Evolutionary conservation across 1,284 basidiomycete species (phyloP), one percentile per base, ranked within the genome.

Genomic region (Cutaneotrichosporon daszewskae): DNA sequence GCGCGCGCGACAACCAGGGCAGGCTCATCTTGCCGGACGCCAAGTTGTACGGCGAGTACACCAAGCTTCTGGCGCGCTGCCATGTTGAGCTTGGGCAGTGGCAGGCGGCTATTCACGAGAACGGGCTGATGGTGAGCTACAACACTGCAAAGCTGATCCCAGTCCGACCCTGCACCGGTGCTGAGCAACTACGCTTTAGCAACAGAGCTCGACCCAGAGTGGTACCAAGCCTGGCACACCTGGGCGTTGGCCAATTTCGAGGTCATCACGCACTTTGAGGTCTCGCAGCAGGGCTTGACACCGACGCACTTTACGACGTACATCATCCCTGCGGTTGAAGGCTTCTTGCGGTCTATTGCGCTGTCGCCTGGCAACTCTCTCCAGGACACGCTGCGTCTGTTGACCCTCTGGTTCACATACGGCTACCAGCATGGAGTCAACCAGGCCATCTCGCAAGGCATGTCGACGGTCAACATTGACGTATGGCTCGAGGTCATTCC

Each of bases 201-300:
- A 0, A 97, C 94, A 3, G 85, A 89, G 63, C 88, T 90, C 52
- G 95, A 98, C 67, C 80, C 85, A 6, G 78, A 78, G 31, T 98
- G 94, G 94, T 97, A 97, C 73, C 96, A 97, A 71, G 95, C 94
- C 14, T 97, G 94, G 94, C 94, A 98, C 67, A 92, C 90, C 1
- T 98, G 92, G 91, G 94, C 95, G 6, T 74, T 98, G 47, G 86
- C 91, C 11, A 97, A 97, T 68, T 95, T 95, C 55, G 90, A 97
- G 54, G 88, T 97, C 50, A 85, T 98, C 47, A 78, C 79, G n/a
- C 79, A 84, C 58, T 73, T 90, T 51, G 88, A 94, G 64, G 77
- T 72, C 39, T 80, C 84, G 56, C 79, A 80, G 54, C 72, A 76
- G n/a, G 84, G 86, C 41, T 69, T 86, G n/a, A 79, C 82, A 2